phyloP scores from a whole-genome alignment of 2,329 filamentous ascomycete species.

The Gaeumannomyces sp. region DNA sequence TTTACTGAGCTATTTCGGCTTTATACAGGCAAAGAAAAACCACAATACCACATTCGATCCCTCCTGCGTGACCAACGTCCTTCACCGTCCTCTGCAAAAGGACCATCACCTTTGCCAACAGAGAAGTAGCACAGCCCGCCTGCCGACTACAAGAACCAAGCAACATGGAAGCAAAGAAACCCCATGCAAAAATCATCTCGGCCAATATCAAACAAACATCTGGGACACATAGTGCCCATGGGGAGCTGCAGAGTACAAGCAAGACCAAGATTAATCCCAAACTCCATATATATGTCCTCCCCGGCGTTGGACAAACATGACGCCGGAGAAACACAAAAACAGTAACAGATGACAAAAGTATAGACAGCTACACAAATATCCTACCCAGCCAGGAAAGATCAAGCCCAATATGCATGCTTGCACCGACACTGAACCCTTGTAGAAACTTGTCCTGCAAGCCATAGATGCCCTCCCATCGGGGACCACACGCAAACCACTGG shows the following conservation, averaged over 20 bases:
- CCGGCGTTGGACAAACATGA: background rate
- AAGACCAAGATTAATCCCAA: background rate
- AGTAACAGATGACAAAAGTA: background rate
- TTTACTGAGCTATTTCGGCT: too few species aligned
- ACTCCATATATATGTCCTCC: background rate
- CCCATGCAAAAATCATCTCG: too few species aligned
- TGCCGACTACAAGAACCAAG: too few species aligned
- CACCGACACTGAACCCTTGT: background rate
- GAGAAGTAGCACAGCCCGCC: too few species aligned
- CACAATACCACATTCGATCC: too few species aligned
- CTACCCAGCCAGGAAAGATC: background rate
- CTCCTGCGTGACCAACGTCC: too few species aligned
- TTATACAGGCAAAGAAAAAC: too few species aligned
- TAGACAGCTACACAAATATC: background rate
- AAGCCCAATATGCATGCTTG: background rate
- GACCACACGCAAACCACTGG: background rate
- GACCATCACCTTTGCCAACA: too few species aligned
- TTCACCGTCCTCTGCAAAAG: too few species aligned
- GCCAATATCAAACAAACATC: background rate
- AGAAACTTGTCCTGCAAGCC: background rate
- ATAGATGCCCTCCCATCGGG: background rate
- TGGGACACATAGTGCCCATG: background rate
- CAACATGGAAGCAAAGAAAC: too few species aligned
- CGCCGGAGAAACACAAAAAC: background rate
- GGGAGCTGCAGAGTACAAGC: background rate